phyloP scores from a whole-genome alignment of 2,329 filamentous ascomycete genomes.

The Volutella citrinella region DNA sequence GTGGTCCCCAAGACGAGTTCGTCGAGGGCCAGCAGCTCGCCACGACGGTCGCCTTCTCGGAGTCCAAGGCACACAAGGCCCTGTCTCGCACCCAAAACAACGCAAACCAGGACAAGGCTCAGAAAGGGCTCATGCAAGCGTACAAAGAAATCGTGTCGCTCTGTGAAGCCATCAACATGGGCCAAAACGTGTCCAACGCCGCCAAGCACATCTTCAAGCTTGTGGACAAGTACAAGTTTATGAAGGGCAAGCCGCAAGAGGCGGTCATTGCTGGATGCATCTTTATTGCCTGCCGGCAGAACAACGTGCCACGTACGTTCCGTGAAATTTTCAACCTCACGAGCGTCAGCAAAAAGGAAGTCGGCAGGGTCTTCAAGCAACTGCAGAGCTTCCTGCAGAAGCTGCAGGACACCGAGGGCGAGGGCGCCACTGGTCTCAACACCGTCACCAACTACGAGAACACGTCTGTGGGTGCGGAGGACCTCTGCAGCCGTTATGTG shows the following conservation, averaged over 20 bases:
- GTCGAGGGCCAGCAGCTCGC: conserved; percentile 87
- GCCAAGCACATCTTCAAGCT: conserved; percentile 96
- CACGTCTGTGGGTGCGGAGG: conserved; percentile 76
- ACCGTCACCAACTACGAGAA: conserved; percentile 68
- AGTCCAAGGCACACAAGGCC: conserved; percentile 68
- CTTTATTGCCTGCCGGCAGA: conserved; percentile 94
- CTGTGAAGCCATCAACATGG: conserved; percentile 81
- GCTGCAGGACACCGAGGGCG: conserved; percentile 57
- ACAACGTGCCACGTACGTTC: conserved; percentile 83
- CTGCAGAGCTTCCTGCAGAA: conserved; percentile 84
- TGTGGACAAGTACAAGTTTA: conserved; percentile 85
- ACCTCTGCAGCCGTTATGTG: conserved; percentile 88
- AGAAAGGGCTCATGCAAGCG: conserved; percentile 77
- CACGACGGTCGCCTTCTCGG: conserved; percentile 82
- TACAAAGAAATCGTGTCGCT: conserved; percentile 86
- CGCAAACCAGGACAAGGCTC: conserved; percentile 78
- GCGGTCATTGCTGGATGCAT: conserved; percentile 94
- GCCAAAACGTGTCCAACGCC: conserved; percentile 77
- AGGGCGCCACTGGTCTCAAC: conserved; percentile 45
- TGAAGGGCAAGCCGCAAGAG: conserved; percentile 94
- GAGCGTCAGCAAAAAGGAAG: conserved; percentile 94
- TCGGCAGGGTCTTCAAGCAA: conserved; percentile 90
- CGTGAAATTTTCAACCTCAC: conserved; percentile 92
- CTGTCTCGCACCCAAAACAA: conserved; percentile 84
- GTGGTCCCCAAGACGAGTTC: conserved; percentile 86